These are phyloP conservation scores for Kodamaea kakaduensis DNA, from an alignment of 805 yeast species.

Conservation along the genomic window DNA sequence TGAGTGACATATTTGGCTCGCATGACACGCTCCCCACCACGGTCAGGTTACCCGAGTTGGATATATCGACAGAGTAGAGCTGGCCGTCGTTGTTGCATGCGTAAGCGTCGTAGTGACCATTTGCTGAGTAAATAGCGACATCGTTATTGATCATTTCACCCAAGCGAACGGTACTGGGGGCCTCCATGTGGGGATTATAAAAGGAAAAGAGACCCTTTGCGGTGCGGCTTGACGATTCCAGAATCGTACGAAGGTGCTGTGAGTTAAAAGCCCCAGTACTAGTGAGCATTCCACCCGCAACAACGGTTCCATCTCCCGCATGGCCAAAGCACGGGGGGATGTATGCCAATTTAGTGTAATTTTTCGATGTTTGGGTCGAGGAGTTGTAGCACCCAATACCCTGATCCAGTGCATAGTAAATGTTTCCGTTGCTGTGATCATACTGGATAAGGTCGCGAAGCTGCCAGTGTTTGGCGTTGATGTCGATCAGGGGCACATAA, in stretches of 20 bases:
- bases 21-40: slow-evolving; percentile 42
- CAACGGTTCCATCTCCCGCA: slow-evolving; percentile 47
- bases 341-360: slow-evolving; percentile 51
- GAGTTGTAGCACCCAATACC: slow-evolving; percentile 25
- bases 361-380: slow-evolving; percentile 12
- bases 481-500: slow-evolving; percentile 29
- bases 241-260: slow-evolving; percentile 8
- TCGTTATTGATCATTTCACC: slow-evolving; percentile 85
- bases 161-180: slow-evolving; percentile 48
- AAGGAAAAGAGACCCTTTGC: slow-evolving; percentile 66
- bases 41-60: slow-evolving; percentile 40
- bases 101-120: slow-evolving; percentile 48
- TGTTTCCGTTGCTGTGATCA: slow-evolving; percentile 37
- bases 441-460: slow-evolving; percentile 67
- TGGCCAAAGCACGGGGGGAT: slow-evolving; percentile 66
- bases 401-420: slow-evolving; percentile 58
- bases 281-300: slow-evolving; percentile 47
- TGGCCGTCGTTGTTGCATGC: slow-evolving; percentile 82
- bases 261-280: slow-evolving; percentile 24
- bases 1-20: slow-evolving; percentile 57
- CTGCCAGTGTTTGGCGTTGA: slow-evolving; percentile 66
- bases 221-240: slow-evolving; percentile 17
- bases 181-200: slow-evolving; percentile 47
- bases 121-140: slow-evolving; percentile 47
- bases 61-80: slow-evolving; percentile 61